Conservation (phyloP, 2,329 filamentous ascomycete species). For the Alternaria panax region DNA sequence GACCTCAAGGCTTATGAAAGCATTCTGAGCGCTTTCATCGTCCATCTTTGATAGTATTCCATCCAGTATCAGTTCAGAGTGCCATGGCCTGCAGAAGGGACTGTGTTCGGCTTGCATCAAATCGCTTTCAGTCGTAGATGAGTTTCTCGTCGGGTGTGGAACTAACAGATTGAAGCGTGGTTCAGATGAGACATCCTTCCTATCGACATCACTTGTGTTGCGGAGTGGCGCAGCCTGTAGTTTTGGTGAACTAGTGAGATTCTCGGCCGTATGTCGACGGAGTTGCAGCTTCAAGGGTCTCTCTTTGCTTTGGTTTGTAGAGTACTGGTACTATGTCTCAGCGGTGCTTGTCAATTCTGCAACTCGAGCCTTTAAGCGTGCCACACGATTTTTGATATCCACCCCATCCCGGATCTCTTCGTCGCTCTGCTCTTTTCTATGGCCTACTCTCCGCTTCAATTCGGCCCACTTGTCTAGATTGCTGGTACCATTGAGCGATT, state of each 20-base stretch:
- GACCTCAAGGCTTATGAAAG: not conserved
- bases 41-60: not conserved
- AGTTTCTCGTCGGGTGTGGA: no score
- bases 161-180: fast-evolving
- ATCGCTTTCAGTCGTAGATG: not conserved
- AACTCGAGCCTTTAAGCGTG: not conserved
- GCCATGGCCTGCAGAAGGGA: not conserved
- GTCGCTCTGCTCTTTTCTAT: not conserved
- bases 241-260: not conserved
- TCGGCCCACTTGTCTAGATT: not conserved
- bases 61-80: not conserved
- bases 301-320: not conserved
- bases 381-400: not conserved
- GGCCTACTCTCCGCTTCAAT: not conserved
- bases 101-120: not conserved
- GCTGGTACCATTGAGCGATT: not conserved
- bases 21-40: not conserved
- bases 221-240: not conserved
- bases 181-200: not conserved
- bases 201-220: not conserved
- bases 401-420: not conserved
- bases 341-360: not conserved
- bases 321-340: not conserved
- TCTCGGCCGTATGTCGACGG: not conserved
- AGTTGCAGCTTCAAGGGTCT: not conserved